Conservation (phyloP, 73 alveolate genomes). For the Tetrahymena elliotti region DNA sequence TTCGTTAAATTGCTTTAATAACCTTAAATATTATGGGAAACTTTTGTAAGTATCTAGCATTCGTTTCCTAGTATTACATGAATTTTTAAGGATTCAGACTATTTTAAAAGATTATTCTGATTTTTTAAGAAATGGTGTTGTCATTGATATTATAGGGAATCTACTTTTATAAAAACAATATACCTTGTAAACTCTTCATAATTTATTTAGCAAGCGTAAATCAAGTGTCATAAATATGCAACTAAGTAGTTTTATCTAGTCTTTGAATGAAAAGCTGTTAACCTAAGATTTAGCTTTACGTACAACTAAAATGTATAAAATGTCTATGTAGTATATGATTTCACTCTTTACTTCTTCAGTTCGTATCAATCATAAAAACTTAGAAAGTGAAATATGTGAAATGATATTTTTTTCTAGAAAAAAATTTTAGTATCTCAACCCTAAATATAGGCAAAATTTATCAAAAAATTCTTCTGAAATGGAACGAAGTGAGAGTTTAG, state of each 20-base stretch:
- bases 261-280: neutral
- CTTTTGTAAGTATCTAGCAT: neutral
- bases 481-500: neutral
- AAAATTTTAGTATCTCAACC: neutral
- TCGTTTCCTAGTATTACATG: neutral
- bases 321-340: neutral
- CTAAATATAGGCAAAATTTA: neutral
- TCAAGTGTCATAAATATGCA: neutral
- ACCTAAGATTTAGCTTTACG: neutral
- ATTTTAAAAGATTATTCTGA: neutral
- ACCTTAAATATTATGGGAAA: neutral
- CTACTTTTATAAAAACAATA: neutral
- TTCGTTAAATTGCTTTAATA: neutral
- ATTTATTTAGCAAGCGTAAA: neutral
- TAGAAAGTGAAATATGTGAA: neutral
- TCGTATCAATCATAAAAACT: neutral
- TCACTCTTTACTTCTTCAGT: neutral
- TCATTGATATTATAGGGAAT: neutral
- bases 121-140: neutral
- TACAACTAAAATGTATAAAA: neutral
- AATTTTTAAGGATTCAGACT: neutral
- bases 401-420: neutral
- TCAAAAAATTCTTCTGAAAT: neutral
- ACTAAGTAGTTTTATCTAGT: neutral
- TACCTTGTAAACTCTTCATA: neutral